Base-by-base conservation (phyloP, 225 moss, liverwort and hornwort species). In the Pleurozium schreberi region DNA sequence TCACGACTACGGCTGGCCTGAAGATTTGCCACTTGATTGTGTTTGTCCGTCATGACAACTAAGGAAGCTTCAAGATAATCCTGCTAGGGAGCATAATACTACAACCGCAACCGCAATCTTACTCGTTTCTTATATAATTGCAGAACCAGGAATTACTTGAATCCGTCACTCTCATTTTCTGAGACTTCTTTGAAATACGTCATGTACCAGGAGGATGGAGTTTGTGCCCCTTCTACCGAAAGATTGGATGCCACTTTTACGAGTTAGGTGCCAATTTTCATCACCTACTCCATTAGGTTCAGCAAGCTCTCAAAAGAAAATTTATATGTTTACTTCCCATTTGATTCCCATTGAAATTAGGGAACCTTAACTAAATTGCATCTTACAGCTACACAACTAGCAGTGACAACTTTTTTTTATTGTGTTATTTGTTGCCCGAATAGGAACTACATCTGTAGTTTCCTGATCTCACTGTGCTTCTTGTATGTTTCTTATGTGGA, bases 1-100 rank as follows among this genome's bases (percentile, higher is more conserved):
- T 62, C 86, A 93, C 85, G 91, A 93, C 81, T 93, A 90, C 36
- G 93, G 93, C 31, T 93, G 91, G 91, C 90, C 91, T 79, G 86
- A 91, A 90, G 90, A 91, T 68, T 76, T 90, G 76, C 74, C 89
- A 83, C 89, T 93, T 26, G 88, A 88, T 75, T 89, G 85, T 89
- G 89, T 57, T 40, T 82, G 82, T 60, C 50, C 77, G n/a, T 81
- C 79, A 85, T 93, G 89, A 88, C 76, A 90, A 88, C 90, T 74
- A 88, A 84, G 42, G 82, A 69, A 88, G 82, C 83, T 77, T 78
- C 86, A 45, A 91, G 70, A 55, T 75, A 67, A 68, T 67, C 34
- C 67, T 66, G 88, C 87, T 60, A 45, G 43, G 64, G 45, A 84
- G 73, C 49, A 33, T 47, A 75, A 59, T 53, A 36, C 74, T 86